These are phyloP conservation scores for Ogataea neopini DNA, from an alignment of 805 yeast genomes.

Conservation along the genomic window DNA sequence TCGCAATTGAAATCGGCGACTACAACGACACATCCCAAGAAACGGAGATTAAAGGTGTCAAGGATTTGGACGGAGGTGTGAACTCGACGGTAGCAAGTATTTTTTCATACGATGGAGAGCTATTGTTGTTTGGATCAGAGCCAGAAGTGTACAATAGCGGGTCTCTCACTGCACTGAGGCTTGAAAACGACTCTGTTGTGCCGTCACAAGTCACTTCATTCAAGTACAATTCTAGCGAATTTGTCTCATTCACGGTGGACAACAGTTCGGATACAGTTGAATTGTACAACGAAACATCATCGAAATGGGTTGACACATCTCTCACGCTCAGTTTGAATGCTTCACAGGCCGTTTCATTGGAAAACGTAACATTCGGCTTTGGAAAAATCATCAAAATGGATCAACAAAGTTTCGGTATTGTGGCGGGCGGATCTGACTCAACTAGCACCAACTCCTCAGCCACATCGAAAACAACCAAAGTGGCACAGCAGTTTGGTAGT, in stretches of 20 bases:
- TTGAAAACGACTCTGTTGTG: constrained; percentile 43
- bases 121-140: constrained; percentile 46
- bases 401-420: constrained; percentile 18
- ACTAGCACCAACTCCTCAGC: neutral
- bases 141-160: constrained; percentile 32
- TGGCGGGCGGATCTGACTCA: constrained; percentile 1
- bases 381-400: constrained; percentile 27
- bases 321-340: constrained; percentile 34
- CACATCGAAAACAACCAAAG: neutral
- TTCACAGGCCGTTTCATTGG: constrained; percentile 25
- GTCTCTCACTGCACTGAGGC: constrained; percentile 10
- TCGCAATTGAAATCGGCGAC: constrained; percentile 32
- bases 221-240: constrained; percentile 41
- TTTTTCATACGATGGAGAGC: constrained; percentile 35
- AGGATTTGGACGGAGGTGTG: constrained; percentile 22
- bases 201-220: constrained; percentile 35
- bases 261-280: constrained; percentile 20
- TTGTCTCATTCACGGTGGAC: constrained; percentile 40
- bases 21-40: constrained; percentile 19
- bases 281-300: constrained; percentile 45
- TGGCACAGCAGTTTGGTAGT: neutral
- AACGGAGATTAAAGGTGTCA: constrained; percentile 4
- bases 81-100: constrained; percentile 42
- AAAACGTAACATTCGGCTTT: constrained; percentile 20
- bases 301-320: constrained; percentile 37